Evolutionary conservation across 768 basidiomycete species (phyloP).

Genomic region (Gautieria morchelliformis): DNA sequence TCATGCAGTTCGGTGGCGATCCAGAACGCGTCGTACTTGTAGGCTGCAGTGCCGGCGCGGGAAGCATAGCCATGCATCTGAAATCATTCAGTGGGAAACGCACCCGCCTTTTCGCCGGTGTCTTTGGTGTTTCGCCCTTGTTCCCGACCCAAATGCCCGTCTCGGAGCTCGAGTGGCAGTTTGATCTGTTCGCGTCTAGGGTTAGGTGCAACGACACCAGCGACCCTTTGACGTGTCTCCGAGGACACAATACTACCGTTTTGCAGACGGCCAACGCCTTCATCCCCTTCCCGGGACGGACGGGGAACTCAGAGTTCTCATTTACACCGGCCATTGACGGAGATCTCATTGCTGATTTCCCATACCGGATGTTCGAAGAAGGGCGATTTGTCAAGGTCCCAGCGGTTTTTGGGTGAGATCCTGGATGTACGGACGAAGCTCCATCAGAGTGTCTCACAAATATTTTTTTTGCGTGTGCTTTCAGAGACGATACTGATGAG

Average conservation of each 20-base stretch:
- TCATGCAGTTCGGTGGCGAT: slow-evolving; percentile 14
- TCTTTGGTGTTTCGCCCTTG: slow-evolving; percentile 8
- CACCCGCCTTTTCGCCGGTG: slow-evolving; percentile 8
- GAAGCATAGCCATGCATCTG: slow-evolving; percentile 10
- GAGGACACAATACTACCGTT: slow-evolving; percentile 22
- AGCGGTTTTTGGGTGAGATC: slow-evolving; percentile 4
- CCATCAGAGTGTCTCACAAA: background rate
- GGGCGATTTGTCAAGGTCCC: slow-evolving; percentile 9
- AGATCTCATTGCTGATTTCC: background rate
- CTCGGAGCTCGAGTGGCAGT: slow-evolving; percentile 10
- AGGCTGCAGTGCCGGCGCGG: slow-evolving; percentile 11
- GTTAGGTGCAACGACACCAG: slow-evolving; percentile 54
- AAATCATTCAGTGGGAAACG: slow-evolving; percentile 5
- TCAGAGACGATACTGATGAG: slow-evolving; percentile 10
- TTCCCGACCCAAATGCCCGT: slow-evolving; percentile 5
- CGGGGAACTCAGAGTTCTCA: slow-evolving; percentile 19
- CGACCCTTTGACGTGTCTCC: slow-evolving; percentile 34
- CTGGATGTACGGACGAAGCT: background rate
- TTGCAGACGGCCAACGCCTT: slow-evolving; percentile 24
- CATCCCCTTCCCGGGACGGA: slow-evolving; percentile 20
- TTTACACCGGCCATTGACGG: slow-evolving; percentile 28
- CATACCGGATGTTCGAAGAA: slow-evolving; percentile 4
- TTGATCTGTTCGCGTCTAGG: slow-evolving; percentile 4
- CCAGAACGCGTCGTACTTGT: slow-evolving; percentile 11
- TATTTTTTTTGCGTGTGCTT: too few species aligned